Base-by-base conservation (phyloP, 805 yeast genomes). In the Barnettozyma pratensis region DNA sequence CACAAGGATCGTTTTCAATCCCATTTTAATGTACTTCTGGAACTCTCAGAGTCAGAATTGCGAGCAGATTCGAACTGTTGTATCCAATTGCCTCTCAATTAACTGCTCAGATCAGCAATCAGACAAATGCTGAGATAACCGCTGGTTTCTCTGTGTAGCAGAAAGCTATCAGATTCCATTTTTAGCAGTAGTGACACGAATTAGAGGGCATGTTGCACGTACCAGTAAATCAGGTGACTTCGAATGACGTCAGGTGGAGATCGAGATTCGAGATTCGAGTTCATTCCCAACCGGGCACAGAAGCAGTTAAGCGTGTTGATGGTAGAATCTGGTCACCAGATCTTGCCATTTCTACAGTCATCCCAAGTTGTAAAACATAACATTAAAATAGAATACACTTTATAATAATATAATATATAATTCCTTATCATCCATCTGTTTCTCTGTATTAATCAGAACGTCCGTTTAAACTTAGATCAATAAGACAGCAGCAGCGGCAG, bases 1-100 rank as follows among this genome's bases (percentile, higher is more conserved):
- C 19, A 70, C 55, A 0, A 82, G 6, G 6, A 53, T 4, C 1
- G 55, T 19, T 40, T 45, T 54, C 42, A 55, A 30, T 1, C 59
- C 53, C 61, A 59, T 58, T 10, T n/a, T 14, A 19, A 2, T 12
- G 38, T 12, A 7, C 9, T 7, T 36, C 38, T 36, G 34, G 11
- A 31, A 31, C 19, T 19, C 19, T 19, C 25, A 27, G 19, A 19
- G 41, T 29, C 29, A 27, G 19, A 9, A 6, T 7, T 39, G 34
- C 26, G 34, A 8, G 29, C 41, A 7, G 28, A n/a, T 12, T 6
- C 28, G 4, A 25, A 37, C 26, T 3, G n/a, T 37, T 10, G 11
- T 31, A 37, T 19, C 34, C 11, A 8, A 8, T 31, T 31, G 34
- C 2, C 2, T 11, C 34, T 8, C 34, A 8, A 31, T 31, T 3